Base-by-base conservation (phyloP, 1,284 basidiomycete species). In the Fomitopsis betulina region DNA sequence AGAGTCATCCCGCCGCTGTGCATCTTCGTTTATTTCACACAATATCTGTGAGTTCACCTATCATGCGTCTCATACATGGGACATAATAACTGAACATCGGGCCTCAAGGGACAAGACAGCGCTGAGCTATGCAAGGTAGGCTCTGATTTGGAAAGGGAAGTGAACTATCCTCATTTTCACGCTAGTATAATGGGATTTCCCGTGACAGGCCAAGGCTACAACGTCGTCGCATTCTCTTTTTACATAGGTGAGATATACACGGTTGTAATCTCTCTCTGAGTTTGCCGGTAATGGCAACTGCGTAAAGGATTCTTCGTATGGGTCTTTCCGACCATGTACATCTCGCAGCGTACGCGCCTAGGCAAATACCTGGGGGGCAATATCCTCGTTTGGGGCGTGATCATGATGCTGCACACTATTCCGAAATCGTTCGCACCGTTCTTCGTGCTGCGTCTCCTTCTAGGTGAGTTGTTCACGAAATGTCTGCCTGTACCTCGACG, bases 311-410 rank as follows among this genome's bases (percentile, higher is more conserved):
- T 81, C 64, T 69, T 86, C 32, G 70, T 82, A 23, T 87, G 81
- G 76, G 85, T 88, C 64, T 86, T 87, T 59, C 85, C 86, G 2
- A 86, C 85, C 0, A 80, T 84, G 32, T 86, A 84, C 60, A 79
- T 89, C 51, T 80, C 86, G 0, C 86, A 87, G 67, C 82, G 81
- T 58, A 72, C 82, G 19, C 72, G 82, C 15, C 70, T 83, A 27
- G 85, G 79, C 13, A 87, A 87, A 67, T 89, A 87, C 62, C 76
- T 86, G 3, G 85, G 86, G 2, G 72, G 60, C 3, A 88, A 88
- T 67, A 80, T 89, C 55, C 67, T 86, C 8, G 54, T 84, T 19
- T 88, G 86, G 86, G 85, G 86, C 0, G 71, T 70, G 9, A 66
- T 87, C 21, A 73, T 89, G 49, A 86, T 87, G 80, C 69, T 85